Evolutionary conservation across 2,329 filamentous ascomycete species (phyloP).

Genomic region (Nannizziopsis barbatae): DNA sequence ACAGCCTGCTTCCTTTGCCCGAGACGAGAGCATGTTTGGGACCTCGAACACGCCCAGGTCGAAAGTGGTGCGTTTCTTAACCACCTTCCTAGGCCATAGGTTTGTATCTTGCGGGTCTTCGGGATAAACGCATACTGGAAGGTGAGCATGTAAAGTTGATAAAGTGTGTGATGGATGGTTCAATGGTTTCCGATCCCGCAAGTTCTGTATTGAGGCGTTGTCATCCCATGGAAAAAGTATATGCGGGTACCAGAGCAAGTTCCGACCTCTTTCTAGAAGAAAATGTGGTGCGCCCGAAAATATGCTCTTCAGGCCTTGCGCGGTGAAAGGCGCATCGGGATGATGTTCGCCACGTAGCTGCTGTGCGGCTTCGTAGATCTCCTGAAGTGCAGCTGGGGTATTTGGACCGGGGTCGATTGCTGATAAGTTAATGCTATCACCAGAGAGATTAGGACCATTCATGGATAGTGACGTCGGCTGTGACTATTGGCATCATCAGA

Average conservation of each 20-base stretch:
- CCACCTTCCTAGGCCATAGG: constrained; percentile 11
- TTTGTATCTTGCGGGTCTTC: constrained; percentile 1
- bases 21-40: constrained; percentile 39
- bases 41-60: constrained; percentile 38
- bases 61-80: constrained; percentile 30
- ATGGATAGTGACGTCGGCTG: background rate
- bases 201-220: constrained; percentile 30
- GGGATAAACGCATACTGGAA: constrained; percentile 31
- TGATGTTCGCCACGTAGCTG: constrained; percentile 1
- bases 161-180: constrained; percentile 33
- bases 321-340: constrained; percentile 11
- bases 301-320: constrained; percentile 31
- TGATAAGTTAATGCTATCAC: background rate
- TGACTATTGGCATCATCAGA: background rate
- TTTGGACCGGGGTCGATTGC: background rate
- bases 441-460: background rate
- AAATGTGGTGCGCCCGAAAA: constrained; percentile 38
- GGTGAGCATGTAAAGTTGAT: constrained; percentile 35
- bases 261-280: constrained; percentile 33
- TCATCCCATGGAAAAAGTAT: constrained; percentile 37
- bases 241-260: constrained; percentile 33
- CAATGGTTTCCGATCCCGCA: constrained; percentile 32
- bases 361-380: constrained; percentile 12
- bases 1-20: constrained; percentile 37
- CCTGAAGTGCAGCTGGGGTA: constrained; percentile 13